Evolutionary conservation across 192 early-diverging fungal species (phyloP), one percentile per base, ranked within the genome.

Genomic region (Nowakowskiella sp.): DNA sequence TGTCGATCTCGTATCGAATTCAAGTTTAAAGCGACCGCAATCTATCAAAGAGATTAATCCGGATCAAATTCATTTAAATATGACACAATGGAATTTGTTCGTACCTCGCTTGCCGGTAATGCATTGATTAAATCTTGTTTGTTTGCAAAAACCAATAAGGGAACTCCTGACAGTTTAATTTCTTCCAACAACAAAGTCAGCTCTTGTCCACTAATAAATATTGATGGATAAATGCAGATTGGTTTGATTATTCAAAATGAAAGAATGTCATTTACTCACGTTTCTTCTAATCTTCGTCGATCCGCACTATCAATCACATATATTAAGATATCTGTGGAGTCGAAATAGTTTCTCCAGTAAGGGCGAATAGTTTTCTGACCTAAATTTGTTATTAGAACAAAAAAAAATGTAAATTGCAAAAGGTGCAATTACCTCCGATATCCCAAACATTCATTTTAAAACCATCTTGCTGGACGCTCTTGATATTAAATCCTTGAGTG

Each of bases 251-350:
- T 9, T n/a, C n/a, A n/a, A n/a, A n/a, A n/a, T n/a, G n/a, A n/a
- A n/a, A n/a, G n/a, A 36, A 52, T 23, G 3, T 31, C 5, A 55
- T 42, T 31, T 21, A 46, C 61, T 53, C 53, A 76, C 70, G 76
- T 79, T 68, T 94, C 91, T 16, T 83, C 77, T 43, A 99, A 69
- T 30, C 96, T 66, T 24, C 85, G 64, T 24, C 82, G 62, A 67
- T 99, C 96, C 7, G 89, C 85, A 44, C 87, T 88, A 57, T 99
- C 96, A 10, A 99, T 91, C 0, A 99, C 90, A 84, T 92, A 99
- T 33, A 73, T 70, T 58, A 81, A 47, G 4, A 81, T 64, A 55
- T 81, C 78, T 6, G 78, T 77, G 31, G 57, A 63, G 34, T 81
- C 78, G 70, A 81, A 81, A 47, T 81, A 81, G 52, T 81, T 80